phyloP scores from a whole-genome alignment of 768 basidiomycete genomes.

The Amanita jacksonii region DNA sequence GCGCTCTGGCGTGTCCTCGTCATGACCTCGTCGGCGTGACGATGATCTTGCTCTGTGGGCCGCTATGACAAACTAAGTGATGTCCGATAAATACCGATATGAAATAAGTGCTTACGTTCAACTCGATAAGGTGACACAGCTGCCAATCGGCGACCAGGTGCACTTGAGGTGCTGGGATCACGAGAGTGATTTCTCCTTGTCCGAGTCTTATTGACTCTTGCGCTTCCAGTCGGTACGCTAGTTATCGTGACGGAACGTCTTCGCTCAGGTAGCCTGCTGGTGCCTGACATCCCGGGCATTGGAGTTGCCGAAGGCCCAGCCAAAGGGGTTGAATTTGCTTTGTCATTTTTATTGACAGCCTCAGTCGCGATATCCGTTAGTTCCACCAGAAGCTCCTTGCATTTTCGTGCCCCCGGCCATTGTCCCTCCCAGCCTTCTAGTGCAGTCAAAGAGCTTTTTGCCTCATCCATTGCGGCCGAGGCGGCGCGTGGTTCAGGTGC shows the following conservation, averaged over 20 bases:
- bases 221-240: slow-evolving; percentile 25
- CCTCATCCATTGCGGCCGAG: slow-evolving; percentile 75
- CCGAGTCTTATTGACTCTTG: slow-evolving; percentile 38
- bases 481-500: slow-evolving; percentile 55
- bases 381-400: slow-evolving; percentile 70
- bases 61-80: slow-evolving; percentile 22
- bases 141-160: slow-evolving; percentile 40
- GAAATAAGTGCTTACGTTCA: slow-evolving; percentile 37
- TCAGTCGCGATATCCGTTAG: slow-evolving; percentile 60
- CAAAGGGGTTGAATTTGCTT: slow-evolving; percentile 13
- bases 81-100: background rate
- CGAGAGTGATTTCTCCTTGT: slow-evolving; percentile 50
- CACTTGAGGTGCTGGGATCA: slow-evolving; percentile 34
- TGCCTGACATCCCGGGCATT: slow-evolving; percentile 22
- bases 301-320: slow-evolving; percentile 18
- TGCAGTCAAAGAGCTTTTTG: slow-evolving; percentile 57
- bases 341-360: slow-evolving; percentile 39
- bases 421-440: slow-evolving; percentile 76
- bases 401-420: slow-evolving; percentile 85
- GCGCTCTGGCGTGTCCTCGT: slow-evolving; percentile 50
- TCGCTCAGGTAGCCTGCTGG: slow-evolving; percentile 30
- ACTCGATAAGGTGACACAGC: slow-evolving; percentile 58
- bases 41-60: slow-evolving; percentile 67
- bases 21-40: slow-evolving; percentile 63
- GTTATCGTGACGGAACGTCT: slow-evolving; percentile 49